phyloP scores from a whole-genome alignment of 768 basidiomycete genomes.

The Xerocomellus chrysenteron region DNA sequence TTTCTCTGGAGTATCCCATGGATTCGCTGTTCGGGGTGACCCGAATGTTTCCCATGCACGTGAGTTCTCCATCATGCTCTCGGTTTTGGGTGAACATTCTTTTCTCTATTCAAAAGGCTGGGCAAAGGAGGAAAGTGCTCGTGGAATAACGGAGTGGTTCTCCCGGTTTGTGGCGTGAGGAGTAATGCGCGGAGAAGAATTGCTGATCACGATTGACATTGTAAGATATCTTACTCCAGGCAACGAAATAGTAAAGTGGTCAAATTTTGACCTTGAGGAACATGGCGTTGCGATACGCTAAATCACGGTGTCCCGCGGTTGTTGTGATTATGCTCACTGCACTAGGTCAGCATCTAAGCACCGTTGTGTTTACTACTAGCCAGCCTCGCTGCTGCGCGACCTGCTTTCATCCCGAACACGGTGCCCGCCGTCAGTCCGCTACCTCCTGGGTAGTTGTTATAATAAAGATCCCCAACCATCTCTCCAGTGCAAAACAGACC shows the following conservation, averaged over 20 bases:
- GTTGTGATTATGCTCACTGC: background rate
- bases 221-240: background rate
- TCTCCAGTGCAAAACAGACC: conserved; percentile 69
- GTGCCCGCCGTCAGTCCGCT: conserved; percentile 65
- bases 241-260: background rate
- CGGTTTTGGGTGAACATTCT: background rate
- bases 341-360: background rate
- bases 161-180: conserved; percentile 35
- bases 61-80: conserved; percentile 5
- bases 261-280: background rate
- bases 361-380: background rate
- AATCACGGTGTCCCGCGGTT: background rate
- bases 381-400: conserved; percentile 41
- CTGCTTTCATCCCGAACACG: conserved; percentile 62
- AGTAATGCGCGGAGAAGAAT: background rate
- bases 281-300: background rate
- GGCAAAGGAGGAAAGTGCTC: conserved; percentile 59
- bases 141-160: conserved; percentile 51
- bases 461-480: conserved; percentile 65
- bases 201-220: background rate
- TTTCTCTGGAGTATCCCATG: conserved; percentile 44
- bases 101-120: conserved; percentile 38
- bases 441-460: conserved; percentile 67
- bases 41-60: conserved; percentile 14
- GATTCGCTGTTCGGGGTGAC: conserved; percentile 28